Percentiles rank a stretch among this genome's conserved stretches.
phyloP scores from a whole-genome alignment of 148 eudicot species.

The Pharnaceum exiguum region DNA sequence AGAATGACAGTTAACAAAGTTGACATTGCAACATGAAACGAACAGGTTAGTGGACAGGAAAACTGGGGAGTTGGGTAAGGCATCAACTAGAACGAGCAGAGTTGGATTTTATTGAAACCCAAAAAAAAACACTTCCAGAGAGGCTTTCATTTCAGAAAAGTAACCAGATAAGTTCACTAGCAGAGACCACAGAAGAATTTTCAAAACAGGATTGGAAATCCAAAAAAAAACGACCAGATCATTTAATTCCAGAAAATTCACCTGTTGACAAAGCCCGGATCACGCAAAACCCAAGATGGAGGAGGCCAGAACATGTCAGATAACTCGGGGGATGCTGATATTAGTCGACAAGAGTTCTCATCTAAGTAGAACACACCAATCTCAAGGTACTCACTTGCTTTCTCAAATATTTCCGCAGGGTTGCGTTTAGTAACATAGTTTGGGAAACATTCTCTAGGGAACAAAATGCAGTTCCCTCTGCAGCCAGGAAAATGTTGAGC shows the following conservation, averaged over 20 bases:
- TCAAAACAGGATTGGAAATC: background rate
- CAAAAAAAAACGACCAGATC: constrained; percentile 1
- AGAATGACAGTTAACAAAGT: no score
- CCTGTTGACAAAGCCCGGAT: background rate
- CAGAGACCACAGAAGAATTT: no score
- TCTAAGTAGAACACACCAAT: constrained; percentile 1
- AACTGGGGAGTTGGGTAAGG: no score
- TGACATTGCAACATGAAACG: no score
- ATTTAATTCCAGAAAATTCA: background rate
- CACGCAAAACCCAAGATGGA: background rate
- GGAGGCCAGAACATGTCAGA: constrained; percentile 1
- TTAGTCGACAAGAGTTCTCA: background rate
- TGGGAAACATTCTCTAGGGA: background rate
- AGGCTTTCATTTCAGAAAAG: no score
- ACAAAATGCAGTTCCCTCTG: constrained; percentile 12
- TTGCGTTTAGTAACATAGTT: background rate
- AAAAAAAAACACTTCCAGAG: no score
- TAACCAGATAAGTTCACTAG: no score
- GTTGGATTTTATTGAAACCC: no score
- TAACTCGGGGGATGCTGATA: background rate
- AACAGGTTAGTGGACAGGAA: no score
- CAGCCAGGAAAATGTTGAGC: constrained; percentile 7
- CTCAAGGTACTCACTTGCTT: background rate
- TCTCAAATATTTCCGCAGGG: background rate
- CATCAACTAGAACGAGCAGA: no score